phyloP scores from a whole-genome alignment of 163 green algal species.

The Scenedesmus sp. region DNA sequence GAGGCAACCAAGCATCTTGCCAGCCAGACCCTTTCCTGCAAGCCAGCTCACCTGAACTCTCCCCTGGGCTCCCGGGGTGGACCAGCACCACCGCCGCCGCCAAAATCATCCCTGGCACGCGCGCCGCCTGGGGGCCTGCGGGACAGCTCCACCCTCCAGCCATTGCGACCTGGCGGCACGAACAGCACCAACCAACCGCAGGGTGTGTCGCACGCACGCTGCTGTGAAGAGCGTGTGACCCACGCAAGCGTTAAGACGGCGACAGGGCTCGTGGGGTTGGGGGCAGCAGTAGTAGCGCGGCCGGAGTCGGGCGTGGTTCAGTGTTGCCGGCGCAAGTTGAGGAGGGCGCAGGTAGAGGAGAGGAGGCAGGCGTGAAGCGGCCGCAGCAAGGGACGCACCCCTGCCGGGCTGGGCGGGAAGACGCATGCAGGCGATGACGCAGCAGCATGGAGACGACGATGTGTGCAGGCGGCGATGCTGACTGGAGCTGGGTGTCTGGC shows the following conservation, averaged over 20 bases:
- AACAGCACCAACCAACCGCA: background rate
- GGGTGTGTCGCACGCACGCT: background rate
- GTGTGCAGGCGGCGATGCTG: conserved; percentile 6
- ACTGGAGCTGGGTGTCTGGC: background rate
- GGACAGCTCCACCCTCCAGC: conserved; percentile 71
- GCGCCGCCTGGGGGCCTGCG: conserved; percentile 45
- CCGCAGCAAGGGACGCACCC: background rate
- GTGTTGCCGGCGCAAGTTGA: background rate
- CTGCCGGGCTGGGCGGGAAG: background rate
- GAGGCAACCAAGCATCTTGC: too few relatives aligned
- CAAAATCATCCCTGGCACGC: background rate
- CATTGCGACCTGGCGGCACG: conserved; percentile 55
- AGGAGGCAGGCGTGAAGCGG: background rate
- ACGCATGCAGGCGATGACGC: background rate
- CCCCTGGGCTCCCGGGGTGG: background rate
- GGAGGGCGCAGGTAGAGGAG: too few relatives aligned
- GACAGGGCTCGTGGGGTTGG: background rate
- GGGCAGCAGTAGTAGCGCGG: background rate
- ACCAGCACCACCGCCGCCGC: conserved; percentile 16
- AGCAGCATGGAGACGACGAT: background rate
- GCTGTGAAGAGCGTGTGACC: background rate
- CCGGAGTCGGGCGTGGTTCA: background rate
- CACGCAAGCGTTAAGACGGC: too few relatives aligned
- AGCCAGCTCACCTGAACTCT: conserved; percentile 47
- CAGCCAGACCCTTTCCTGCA: background rate